phyloP scores from a whole-genome alignment of 2,329 filamentous ascomycete genomes.

The Sclerotinia trifoliorum region DNA sequence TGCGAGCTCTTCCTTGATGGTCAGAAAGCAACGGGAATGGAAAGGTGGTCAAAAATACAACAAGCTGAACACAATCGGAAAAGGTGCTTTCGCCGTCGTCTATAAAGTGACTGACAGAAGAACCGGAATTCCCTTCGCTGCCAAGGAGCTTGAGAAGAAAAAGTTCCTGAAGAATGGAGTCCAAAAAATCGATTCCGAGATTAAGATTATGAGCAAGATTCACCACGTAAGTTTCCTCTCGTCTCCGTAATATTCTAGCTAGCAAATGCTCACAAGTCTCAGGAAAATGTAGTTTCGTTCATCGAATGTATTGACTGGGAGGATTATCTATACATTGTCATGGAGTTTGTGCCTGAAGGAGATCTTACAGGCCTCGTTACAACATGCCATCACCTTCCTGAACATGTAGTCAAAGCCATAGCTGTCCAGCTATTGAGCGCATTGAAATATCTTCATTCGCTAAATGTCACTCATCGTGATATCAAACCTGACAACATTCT shows the following conservation, averaged over 20 bases:
- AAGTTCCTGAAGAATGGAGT: slow-evolving; percentile 86
- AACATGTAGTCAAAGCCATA: slow-evolving; percentile 68
- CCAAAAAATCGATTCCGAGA: slow-evolving; percentile 92
- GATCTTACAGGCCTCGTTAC: slow-evolving; percentile 76
- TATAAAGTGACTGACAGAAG: slow-evolving; percentile 86
- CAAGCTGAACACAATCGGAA: slow-evolving; percentile 76
- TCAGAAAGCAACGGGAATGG: slow-evolving; percentile 61
- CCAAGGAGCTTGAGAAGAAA: slow-evolving; percentile 92
- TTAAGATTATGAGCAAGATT: slow-evolving; percentile 89
- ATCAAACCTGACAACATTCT: slow-evolving; percentile 98
- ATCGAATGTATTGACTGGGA: slow-evolving; percentile 84
- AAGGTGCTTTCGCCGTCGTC: slow-evolving; percentile 92
- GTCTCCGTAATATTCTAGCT: neutral
- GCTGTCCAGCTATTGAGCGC: slow-evolving; percentile 76
- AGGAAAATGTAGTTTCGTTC: slow-evolving; percentile 79
- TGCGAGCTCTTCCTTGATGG: slow-evolving; percentile 26
- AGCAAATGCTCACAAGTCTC: neutral
- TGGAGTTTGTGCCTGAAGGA: slow-evolving; percentile 85
- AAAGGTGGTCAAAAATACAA: slow-evolving; percentile 83
- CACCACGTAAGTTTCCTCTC: slow-evolving; percentile 63
- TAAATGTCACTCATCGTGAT: slow-evolving; percentile 94
- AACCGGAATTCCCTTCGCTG: slow-evolving; percentile 79
- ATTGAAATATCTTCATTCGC: slow-evolving; percentile 79
- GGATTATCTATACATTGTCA: slow-evolving; percentile 86
- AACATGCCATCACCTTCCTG: slow-evolving; percentile 60